Conservation (phyloP, 1,139 yeast species). For the Scheffersomyces quercinus region DNA sequence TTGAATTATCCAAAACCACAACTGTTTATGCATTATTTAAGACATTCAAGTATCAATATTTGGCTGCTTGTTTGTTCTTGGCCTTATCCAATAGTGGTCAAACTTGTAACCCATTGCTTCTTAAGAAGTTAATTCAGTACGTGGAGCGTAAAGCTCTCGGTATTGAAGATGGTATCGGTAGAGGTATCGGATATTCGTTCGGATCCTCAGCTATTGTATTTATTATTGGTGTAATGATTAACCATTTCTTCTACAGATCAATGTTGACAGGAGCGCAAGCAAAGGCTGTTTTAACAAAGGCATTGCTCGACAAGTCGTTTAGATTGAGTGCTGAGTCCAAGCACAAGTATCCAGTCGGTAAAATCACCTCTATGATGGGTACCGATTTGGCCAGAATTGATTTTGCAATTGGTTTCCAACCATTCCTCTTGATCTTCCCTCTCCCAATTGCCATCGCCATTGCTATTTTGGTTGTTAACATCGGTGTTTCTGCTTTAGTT, state of each 20-base stretch:
- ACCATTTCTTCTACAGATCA: conserved; percentile 64
- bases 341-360: conserved; percentile 31
- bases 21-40: conserved; percentile 22
- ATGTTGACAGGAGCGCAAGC: conserved; percentile 44
- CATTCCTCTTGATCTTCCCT: conserved; percentile 63
- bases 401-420: conserved; percentile 71
- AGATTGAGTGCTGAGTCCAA: conserved; percentile 26
- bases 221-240: conserved; percentile 47
- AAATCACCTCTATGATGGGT: conserved; percentile 57
- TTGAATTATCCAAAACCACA: conserved; percentile 12
- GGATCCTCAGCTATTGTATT: conserved; percentile 25
- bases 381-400: conserved; percentile 82
- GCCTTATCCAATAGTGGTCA: conserved; percentile 16
- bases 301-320: conserved; percentile 33
- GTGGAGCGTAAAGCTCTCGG: conserved; percentile 35
- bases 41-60: conserved; percentile 31
- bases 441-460: conserved; percentile 60
- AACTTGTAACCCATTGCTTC: conserved; percentile 31
- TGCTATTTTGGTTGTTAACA: conserved; percentile 63
- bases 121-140: conserved; percentile 42
- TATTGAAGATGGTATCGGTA: conserved; percentile 20
- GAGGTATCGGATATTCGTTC: conserved; percentile 34
- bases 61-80: conserved; percentile 21
- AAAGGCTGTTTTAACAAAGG: conserved; percentile 37
- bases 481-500: conserved; percentile 73